Base-by-base conservation (phyloP, 169 alveolate genomes). In the Neospora caninum region DNA sequence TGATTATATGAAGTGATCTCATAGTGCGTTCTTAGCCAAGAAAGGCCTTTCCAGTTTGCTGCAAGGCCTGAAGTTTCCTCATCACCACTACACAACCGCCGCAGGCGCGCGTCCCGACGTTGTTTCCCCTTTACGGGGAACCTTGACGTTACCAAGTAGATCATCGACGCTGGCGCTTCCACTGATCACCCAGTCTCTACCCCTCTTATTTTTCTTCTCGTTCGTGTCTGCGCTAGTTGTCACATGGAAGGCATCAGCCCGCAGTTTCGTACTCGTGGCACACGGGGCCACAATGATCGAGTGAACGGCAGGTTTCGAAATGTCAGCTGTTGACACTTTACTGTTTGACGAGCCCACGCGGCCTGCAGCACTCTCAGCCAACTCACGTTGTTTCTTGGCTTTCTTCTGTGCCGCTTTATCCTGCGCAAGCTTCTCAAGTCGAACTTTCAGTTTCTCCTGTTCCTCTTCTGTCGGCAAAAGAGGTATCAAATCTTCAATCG, bases 391-490 rank as follows among this genome's bases (percentile, higher is more conserved):
- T 42, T 58, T 84, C 54, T 92, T 92, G 7, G 94, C 94, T 36
- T 80, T 83, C 94, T 91, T 86, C 84, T 53, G 78, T 36, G 70
- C 88, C 29, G 78, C 54, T 34, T 41, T 88, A 18, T 41, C 93
- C 80, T 88, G 69, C 29, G 80, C 34, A n/a, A 34, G 54, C 83
- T 91, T 91, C 58, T 39, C 34, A 4, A 92, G 91, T 73, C 69
- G 73, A 20, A 58, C 94, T 9, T 80, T 58, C 88, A 94, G 45
- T n/a, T 16, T 64, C 43, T 67, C 86, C 0, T 78, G 69, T 73
- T 88, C 94, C 58, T 94, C 93, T 31, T 89, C 96, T 53, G 88
- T 89, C 34, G 96, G 96, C 45, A 87, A 49, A 13, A 94, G 92
- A 9, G 96, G 94, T 41, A 94, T 80, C 27, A 94, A 53, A 36